Percentiles rank a stretch among this genome's conserved stretches.
These are phyloP conservation scores for Pestalotiopsis sp. DNA, from an alignment of 2,329 filamentous ascomycete species.

Conservation along the genomic window DNA sequence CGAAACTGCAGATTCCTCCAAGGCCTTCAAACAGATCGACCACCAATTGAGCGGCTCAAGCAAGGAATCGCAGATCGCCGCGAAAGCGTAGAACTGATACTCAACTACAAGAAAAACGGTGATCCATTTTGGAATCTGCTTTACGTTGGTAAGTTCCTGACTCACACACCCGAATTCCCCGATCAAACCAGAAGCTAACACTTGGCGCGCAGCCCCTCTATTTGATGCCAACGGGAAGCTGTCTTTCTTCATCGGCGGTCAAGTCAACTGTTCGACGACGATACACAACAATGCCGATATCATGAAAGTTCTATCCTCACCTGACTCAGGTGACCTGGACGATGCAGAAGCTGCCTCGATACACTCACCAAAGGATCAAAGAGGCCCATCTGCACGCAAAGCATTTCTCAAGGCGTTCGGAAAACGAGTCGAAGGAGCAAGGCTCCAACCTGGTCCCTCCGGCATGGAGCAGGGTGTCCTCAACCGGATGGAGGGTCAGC, in stretches of 20 bases:
- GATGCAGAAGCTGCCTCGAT: not conserved
- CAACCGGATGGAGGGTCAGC: conserved; percentile 27
- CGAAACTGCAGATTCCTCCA: conserved; percentile 54
- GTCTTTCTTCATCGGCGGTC: conserved; percentile 44
- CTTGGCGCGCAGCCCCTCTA: conserved; percentile 37
- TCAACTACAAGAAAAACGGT: conserved; percentile 52
- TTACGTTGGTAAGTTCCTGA: conserved; percentile 13
- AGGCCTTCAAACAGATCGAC: conserved; percentile 40
- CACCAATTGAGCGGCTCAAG: conserved; percentile 39
- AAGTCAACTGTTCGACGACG: conserved; percentile 48
- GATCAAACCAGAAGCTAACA: not conserved
- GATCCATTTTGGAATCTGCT: conserved; percentile 51
- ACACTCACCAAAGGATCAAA: not conserved
- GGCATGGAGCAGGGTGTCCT: conserved; percentile 28
- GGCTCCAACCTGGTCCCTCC: conserved; percentile 9
- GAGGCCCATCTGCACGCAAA: conserved; percentile 1
- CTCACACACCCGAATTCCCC: no score
- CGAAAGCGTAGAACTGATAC: conserved; percentile 17
- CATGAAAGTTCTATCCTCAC: conserved; percentile 34
- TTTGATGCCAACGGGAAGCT: conserved; percentile 38
- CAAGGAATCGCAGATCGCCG: conserved; percentile 32
- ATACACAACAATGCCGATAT: conserved; percentile 44
- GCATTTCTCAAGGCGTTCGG: conserved; percentile 13
- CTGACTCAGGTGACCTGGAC: conserved; percentile 23
- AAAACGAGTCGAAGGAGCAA: conserved; percentile 6